Conservation (phyloP, 495 filamentous ascomycete species). For the Trichoderma gamsii region DNA sequence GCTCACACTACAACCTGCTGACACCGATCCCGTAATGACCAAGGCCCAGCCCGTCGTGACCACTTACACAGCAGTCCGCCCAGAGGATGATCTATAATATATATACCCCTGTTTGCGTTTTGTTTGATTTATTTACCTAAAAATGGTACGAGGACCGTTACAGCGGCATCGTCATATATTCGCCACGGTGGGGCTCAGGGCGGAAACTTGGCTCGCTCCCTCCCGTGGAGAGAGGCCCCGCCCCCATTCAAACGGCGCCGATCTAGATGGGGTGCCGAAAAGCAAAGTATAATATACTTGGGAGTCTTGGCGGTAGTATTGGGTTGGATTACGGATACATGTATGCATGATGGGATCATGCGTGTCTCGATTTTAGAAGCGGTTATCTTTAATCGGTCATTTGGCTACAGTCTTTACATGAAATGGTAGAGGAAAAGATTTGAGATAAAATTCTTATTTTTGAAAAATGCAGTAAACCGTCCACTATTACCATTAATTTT, state of each 20-base stretch:
- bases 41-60: constrained; percentile 2
- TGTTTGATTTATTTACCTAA: not conserved
- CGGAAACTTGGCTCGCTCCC: constrained; percentile 3
- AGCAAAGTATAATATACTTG: not conserved
- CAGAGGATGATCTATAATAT: constrained; percentile 2
- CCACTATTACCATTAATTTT: not conserved
- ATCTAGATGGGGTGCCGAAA: not conserved
- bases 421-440: too few relatives aligned
- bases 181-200: not conserved
- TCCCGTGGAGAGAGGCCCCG: not conserved
- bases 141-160: not conserved
- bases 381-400: too few relatives aligned
- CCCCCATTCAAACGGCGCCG: not conserved
- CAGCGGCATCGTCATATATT: not conserved
- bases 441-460: too few relatives aligned
- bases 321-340: not conserved
- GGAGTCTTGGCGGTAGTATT: not conserved
- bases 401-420: too few relatives aligned
- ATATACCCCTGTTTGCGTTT: not conserved
- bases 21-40: not conserved
- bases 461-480: not conserved
- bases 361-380: too few relatives aligned
- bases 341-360: not conserved
- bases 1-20: not conserved
- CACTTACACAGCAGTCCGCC: not conserved